Conservation (phyloP, 1,284 basidiomycete species). For the Leucoagaricus sp. region DNA sequence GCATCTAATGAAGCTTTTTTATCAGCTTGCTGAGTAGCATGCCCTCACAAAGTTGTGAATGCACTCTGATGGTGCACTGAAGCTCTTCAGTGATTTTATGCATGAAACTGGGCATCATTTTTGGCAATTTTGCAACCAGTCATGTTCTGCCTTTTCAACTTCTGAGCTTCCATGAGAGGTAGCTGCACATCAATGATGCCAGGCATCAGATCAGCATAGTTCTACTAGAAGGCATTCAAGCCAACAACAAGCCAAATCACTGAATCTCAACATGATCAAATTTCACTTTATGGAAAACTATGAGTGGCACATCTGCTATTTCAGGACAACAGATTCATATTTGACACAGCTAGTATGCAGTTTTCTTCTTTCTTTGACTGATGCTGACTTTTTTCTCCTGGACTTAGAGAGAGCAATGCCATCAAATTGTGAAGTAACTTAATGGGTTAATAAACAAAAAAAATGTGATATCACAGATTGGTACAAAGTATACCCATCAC, state of each 20-base stretch:
- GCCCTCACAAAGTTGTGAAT: slow-evolving; percentile 35
- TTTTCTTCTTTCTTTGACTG: too few species aligned
- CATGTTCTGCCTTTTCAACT: slow-evolving; percentile 23
- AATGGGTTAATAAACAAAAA: too few species aligned
- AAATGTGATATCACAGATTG: too few species aligned
- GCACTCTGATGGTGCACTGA: slow-evolving; percentile 31
- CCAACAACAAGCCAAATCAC: slow-evolving; percentile 12
- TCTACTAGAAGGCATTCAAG: too few species aligned
- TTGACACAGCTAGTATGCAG: too few species aligned
- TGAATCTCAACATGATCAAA: slow-evolving; percentile 25
- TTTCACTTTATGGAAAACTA: too few species aligned
- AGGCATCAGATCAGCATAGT: neutral
- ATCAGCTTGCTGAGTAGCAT: slow-evolving; percentile 32
- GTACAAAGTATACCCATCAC: too few species aligned
- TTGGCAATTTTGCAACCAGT: slow-evolving; percentile 24
- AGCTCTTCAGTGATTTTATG: slow-evolving; percentile 22
- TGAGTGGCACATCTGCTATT: too few species aligned
- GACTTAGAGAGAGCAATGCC: too few species aligned
- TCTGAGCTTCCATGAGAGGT: slow-evolving; percentile 28
- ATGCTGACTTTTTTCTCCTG: too few species aligned
- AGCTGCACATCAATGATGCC: slow-evolving; percentile 16
- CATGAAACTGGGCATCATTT: slow-evolving; percentile 24
- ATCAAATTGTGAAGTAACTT: too few species aligned
- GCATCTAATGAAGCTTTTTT: slow-evolving; percentile 28
- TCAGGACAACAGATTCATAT: too few species aligned